Evolutionary conservation across 2,329 filamentous ascomycete genomes (phyloP), one percentile per base, ranked within the genome.

Genomic region (Penicillium hesseltinei): DNA sequence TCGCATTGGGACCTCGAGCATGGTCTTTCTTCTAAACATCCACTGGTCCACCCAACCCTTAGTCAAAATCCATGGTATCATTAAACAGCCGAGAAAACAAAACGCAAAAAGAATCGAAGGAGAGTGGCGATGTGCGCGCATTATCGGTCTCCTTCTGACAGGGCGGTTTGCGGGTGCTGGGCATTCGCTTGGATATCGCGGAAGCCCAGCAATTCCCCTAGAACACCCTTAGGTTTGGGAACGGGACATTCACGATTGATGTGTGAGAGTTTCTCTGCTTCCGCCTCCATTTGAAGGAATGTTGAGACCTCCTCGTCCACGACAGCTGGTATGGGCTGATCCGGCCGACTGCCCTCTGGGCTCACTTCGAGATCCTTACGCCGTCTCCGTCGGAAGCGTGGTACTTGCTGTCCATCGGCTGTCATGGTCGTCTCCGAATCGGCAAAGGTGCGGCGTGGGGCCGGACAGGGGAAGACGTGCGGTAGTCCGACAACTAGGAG

Each of bases 401-500:
- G 71, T 61, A 73, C 68, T 62, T 73, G 76, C 73, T 73, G 78
- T 57, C 73, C 80, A 60, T 80, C 75, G 49, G 72, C 65, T 25
- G 71, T 73, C 49, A 75, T 67, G 4, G 66, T 70, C 65, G 76
- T 75, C 42, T 78, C 74, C 17, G 87, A 87, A 73, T 96, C 92
- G 66, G 91, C 89, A 67, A 89, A 88, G 35, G 87, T 84, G 33
- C 85, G 80, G 63, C 90, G 84, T 2, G 90, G 90, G 45, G 91
- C 90, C 1, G 94, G 94, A 72, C 94, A 99, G 1, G 94, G 94
- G 19, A 99, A 84, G 31, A 95, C 72, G 74, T 99, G 94, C 23
- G 94, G 94, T 44, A 96, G 81, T 31, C 86, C 91, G 52, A 99
- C 94, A 61, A 99, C 92, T 62, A 96, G 84, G 75, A 99, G 96